Evolutionary conservation across 371 early-diverging fungal genomes (phyloP), one percentile per base, ranked within the genome.

Genomic region (Syncephalis plumigaleata): DNA sequence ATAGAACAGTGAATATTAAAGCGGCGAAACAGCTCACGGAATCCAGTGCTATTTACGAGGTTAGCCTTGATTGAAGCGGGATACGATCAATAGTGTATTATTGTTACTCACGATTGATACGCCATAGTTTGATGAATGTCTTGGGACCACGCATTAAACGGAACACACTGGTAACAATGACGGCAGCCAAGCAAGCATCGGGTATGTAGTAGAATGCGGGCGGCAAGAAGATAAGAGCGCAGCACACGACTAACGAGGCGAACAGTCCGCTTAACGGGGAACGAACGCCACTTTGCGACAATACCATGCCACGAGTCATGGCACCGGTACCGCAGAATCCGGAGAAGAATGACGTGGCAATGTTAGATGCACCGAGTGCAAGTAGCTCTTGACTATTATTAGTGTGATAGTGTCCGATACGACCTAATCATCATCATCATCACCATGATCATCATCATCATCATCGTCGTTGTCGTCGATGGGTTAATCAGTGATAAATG

Each of bases 151-250:
- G 45, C 44, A 57, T 44, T 15, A 57, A 52, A 16, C 42, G 36
- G 13, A 24, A 77, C 57, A 81, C 75, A 38, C 78, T 75, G 44
- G 64, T 67, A 43, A 88, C 78, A 37, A 88, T 84, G 36, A 91
- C 72, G 1, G 85, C 82, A 13, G 87, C 67, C 3, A 88, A 68
- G 1, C 66, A 66, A 25, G 89, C 73, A 38, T 71, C 70, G 3
- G 90, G 85, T 37, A 91, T 83, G 49, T 73, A 87, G 63, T 73
- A 83, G 58, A 91, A 83, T 3, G 80, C 79, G 17, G 79, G 81
- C 0, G 87, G 83, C 46, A 88, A 58, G 17, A 75, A 65, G 51
- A 77, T 83, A 20, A 91, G 65, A 24, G 85, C 77, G 23, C 86
- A 54, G 2, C 84, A 57, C 7, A 91, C 85, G 8, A 86, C 67